A percentile compares a stretch with the other conserved stretches of the same genome.
Conservation (phyloP, 352 stramenopile genomes). For the Phytophthora europaea region DNA sequence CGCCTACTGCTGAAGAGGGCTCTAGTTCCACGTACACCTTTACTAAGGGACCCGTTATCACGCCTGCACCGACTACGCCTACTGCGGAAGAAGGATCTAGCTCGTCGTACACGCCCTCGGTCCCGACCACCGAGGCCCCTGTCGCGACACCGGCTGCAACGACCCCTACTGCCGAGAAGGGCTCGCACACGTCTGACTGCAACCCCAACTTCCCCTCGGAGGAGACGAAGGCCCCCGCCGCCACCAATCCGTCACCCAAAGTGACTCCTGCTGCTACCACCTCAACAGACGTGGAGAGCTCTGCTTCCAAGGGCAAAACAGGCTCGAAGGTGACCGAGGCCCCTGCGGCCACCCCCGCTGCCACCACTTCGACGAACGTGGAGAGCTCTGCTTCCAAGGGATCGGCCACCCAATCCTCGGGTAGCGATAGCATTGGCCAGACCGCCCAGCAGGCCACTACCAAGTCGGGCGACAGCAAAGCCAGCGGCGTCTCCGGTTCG, state of each 20-base stretch:
- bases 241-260: constrained; percentile 2
- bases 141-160: constrained; percentile 5
- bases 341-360: constrained; percentile 7
- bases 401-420: constrained; percentile 22
- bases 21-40: background rate
- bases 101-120: background rate
- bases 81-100: background rate
- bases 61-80: constrained; percentile 3
- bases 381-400: constrained; percentile 19
- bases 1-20: constrained; percentile 5
- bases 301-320: constrained; percentile 2
- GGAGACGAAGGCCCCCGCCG: constrained; percentile 18
- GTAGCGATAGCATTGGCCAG: constrained; percentile 31
- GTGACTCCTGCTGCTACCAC: background rate
- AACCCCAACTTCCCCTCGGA: constrained; percentile 47
- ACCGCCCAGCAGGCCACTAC: constrained; percentile 41
- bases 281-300: background rate
- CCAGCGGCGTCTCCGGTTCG: background rate
- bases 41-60: background rate
- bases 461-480: constrained; percentile 29
- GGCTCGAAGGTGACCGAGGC: background rate
- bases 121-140: constrained; percentile 6
- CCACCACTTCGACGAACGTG: constrained; percentile 5
- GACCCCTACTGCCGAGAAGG: constrained; percentile 23
- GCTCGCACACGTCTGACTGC: constrained; percentile 39